Conservation (phyloP, 306 rosid genomes). For the Fragaria vesca region DNA sequence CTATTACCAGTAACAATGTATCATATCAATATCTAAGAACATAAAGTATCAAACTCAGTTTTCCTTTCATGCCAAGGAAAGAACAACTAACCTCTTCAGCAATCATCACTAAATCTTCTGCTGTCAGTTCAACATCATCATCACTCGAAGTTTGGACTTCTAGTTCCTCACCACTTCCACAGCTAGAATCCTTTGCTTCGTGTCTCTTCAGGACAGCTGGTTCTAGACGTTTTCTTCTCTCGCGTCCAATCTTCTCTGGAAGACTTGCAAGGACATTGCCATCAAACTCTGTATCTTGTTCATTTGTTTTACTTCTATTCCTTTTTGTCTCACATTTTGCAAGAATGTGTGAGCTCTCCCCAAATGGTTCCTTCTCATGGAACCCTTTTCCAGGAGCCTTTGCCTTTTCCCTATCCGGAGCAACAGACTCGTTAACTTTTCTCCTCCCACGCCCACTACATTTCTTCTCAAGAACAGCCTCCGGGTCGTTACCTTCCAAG, state of each 20-base stretch:
- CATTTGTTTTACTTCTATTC: constrained; percentile 27
- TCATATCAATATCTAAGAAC: constrained; percentile 13
- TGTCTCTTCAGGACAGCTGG: constrained; percentile 28
- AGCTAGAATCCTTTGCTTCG: constrained; percentile 26
- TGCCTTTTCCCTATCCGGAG: constrained; percentile 28
- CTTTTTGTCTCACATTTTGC: constrained; percentile 36
- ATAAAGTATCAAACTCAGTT: neutral
- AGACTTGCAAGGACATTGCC: constrained; percentile 17
- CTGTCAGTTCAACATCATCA: constrained; percentile 55
- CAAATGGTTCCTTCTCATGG: constrained; percentile 28
- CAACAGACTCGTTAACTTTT: constrained; percentile 25
- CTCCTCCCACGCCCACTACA: constrained; percentile 15
- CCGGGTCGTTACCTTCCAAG: constrained; percentile 11
- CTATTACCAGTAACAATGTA: neutral
- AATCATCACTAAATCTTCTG: constrained; percentile 64
- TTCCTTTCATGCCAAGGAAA: constrained; percentile 10
- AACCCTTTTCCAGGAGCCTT: constrained; percentile 27
- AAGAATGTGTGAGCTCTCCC: constrained; percentile 30
- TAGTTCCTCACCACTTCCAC: constrained; percentile 25
- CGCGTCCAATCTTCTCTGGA: constrained; percentile 31
- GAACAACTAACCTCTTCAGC: constrained; percentile 66
- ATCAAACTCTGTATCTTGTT: constrained; percentile 26
- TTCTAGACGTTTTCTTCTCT: constrained; percentile 28
- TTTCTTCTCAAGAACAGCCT: constrained; percentile 37
- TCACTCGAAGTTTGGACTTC: constrained; percentile 35